Percentiles rank a stretch among this genome's conserved stretches.
phyloP scores from a whole-genome alignment of 306 rosid genomes.

The Rosa chinensis region DNA sequence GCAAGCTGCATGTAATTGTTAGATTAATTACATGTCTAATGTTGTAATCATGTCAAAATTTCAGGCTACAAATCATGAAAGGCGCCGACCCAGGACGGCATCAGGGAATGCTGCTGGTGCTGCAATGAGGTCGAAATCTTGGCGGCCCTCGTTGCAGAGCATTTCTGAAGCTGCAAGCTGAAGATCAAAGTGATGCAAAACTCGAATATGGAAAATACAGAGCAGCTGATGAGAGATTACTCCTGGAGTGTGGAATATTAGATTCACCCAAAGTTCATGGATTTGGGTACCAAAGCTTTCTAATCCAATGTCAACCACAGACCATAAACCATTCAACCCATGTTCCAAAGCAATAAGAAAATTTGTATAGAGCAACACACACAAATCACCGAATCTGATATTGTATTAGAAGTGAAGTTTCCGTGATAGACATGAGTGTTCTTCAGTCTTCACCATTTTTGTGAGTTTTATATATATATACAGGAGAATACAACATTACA shows the following conservation, averaged over 20 bases:
- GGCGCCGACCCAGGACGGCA: constrained; percentile 50
- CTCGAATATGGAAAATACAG: constrained; percentile 17
- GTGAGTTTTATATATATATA: constrained; percentile 21
- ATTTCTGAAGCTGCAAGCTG: constrained; percentile 68
- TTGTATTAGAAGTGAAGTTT: constrained; percentile 36
- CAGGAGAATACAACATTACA: constrained; percentile 26
- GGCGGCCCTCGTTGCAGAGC: constrained; percentile 95
- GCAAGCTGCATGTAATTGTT: not conserved
- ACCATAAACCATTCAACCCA: constrained; percentile 30
- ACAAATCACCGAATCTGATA: constrained; percentile 37
- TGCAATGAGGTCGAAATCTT: constrained; percentile 57
- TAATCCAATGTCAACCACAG: constrained; percentile 40
- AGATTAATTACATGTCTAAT: not conserved
- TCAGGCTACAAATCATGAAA: constrained; percentile 68
- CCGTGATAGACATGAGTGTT: constrained; percentile 21
- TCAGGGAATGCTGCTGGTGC: constrained; percentile 48
- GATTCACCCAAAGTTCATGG: constrained; percentile 27
- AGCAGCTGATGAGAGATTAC: constrained; percentile 19
- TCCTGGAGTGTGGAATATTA: constrained; percentile 32
- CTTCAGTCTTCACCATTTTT: constrained; percentile 30
- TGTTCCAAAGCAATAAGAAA: constrained; percentile 36
- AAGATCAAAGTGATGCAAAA: constrained; percentile 27
- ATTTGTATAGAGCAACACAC: constrained; percentile 48
- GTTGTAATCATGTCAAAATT: constrained; percentile 9
- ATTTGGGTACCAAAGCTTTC: constrained; percentile 39